A percentile compares a stretch with the other conserved stretches of the same genome.
Evolutionary conservation across 345 rosid genomes (phyloP).

Genomic region (Brassica juncea): DNA sequence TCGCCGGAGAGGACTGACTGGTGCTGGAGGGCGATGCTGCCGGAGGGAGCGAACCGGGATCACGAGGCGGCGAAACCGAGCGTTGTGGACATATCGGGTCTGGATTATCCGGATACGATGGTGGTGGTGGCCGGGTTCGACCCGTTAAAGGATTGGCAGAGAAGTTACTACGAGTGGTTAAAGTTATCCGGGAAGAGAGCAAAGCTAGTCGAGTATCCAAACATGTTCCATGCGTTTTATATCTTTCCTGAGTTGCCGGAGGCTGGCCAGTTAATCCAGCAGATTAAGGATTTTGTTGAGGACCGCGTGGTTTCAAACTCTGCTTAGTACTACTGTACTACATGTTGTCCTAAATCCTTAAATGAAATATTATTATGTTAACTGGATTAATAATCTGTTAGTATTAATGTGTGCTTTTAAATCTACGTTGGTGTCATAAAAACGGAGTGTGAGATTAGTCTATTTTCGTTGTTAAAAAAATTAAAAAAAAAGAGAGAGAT

Average conservation of each 20-base stretch:
- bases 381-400: not conserved
- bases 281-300: constrained; percentile 56
- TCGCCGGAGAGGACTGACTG: constrained; percentile 53
- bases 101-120: constrained; percentile 60
- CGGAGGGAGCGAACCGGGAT: constrained; percentile 60
- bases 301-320: constrained; percentile 37
- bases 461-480: not conserved
- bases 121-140: constrained; percentile 63
- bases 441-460: not conserved
- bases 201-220: constrained; percentile 63
- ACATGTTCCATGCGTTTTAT: constrained; percentile 79
- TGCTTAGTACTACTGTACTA: not conserved
- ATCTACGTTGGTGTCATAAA: not conserved
- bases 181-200: constrained; percentile 64
- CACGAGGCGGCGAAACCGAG: constrained; percentile 55
- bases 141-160: constrained; percentile 87
- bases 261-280: constrained; percentile 46
- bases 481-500: too few relatives aligned
- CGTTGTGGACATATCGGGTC: constrained; percentile 43
- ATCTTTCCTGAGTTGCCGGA: constrained; percentile 69
- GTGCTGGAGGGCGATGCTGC: constrained; percentile 59
- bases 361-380: not conserved
- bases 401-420: constrained; percentile 5
- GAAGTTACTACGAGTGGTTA: constrained; percentile 67
- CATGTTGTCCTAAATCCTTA: not conserved